Conservation (phyloP, 345 rosid species). For the Eucalyptus camaldulensis region DNA sequence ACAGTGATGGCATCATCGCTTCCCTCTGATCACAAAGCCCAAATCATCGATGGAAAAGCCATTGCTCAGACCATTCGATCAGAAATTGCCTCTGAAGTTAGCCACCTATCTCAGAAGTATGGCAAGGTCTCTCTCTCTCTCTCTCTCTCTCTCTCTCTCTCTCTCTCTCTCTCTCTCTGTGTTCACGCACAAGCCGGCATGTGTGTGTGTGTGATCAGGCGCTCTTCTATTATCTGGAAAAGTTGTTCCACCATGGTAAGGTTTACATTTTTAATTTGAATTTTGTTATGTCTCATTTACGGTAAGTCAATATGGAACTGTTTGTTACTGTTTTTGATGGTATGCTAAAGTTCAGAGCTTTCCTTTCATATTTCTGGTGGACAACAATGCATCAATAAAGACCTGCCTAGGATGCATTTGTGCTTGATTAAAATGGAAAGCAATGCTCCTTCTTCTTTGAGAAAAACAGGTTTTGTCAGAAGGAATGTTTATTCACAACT, state of each 20-base stretch:
- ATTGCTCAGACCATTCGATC: slow-evolving; percentile 69
- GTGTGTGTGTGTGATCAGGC: background rate
- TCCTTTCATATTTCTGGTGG: background rate
- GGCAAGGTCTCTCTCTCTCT: slow-evolving; percentile 38
- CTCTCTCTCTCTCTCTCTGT: background rate
- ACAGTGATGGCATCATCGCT: slow-evolving; percentile 31
- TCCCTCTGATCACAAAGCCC: slow-evolving; percentile 35
- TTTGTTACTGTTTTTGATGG: background rate
- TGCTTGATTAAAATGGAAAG: background rate
- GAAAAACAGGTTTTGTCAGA: background rate
- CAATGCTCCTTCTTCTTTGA: background rate
- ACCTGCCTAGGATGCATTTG: background rate
- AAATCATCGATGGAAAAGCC: slow-evolving; percentile 62
- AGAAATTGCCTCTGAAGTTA: slow-evolving; percentile 75
- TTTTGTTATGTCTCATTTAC: background rate
- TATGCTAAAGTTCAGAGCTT: background rate
- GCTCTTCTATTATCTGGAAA: background rate
- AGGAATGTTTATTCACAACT: background rate
- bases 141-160: background rate
- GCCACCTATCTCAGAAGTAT: slow-evolving; percentile 41
- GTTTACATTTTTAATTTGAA: background rate
- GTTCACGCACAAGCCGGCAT: background rate
- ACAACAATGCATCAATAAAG: background rate
- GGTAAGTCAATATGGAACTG: background rate
- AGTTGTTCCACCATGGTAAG: background rate